phyloP scores from a whole-genome alignment of 2,329 filamentous ascomycete genomes.

The Nigrograna mackinnonii region DNA sequence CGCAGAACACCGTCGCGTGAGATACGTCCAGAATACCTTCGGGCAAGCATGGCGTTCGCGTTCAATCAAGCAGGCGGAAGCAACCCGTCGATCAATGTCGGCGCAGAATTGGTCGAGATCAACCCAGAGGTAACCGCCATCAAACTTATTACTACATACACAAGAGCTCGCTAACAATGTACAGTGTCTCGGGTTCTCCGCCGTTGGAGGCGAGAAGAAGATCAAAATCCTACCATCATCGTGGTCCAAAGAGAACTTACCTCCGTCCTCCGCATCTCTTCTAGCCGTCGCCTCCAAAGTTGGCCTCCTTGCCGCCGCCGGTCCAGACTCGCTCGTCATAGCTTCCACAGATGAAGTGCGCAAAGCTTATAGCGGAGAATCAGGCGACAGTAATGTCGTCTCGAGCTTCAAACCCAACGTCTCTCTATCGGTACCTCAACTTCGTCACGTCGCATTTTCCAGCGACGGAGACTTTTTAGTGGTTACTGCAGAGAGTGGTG shows the following conservation, averaged over 20 bases:
- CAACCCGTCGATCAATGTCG: conserved; percentile 53
- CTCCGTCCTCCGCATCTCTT: conserved; percentile 78
- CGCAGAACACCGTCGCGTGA: conserved; percentile 29
- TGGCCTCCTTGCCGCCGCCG: conserved; percentile 84
- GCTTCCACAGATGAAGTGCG: conserved; percentile 78
- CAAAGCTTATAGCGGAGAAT: conserved; percentile 66
- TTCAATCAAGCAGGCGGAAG: conserved; percentile 54
- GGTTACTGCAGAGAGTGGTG: conserved; percentile 78
- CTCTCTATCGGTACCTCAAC: conserved; percentile 71
- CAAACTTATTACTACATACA: background rate
- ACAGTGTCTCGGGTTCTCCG: conserved; percentile 77
- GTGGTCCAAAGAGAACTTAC: conserved; percentile 73
- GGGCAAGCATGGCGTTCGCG: conserved; percentile 65
- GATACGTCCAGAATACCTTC: conserved; percentile 24
- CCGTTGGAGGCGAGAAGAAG: conserved; percentile 73
- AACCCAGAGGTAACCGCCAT: conserved; percentile 70
- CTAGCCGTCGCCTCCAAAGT: conserved; percentile 79
- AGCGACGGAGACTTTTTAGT: conserved; percentile 86
- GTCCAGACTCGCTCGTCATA: conserved; percentile 77
- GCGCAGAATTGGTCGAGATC: conserved; percentile 74
- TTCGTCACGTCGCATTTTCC: conserved; percentile 89
- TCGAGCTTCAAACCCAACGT: conserved; percentile 74
- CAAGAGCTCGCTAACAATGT: background rate
- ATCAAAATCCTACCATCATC: conserved; percentile 75
- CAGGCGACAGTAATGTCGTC: conserved; percentile 65